Conservation (phyloP, 768 basidiomycete genomes). For the Favolaschia claudopus region DNA sequence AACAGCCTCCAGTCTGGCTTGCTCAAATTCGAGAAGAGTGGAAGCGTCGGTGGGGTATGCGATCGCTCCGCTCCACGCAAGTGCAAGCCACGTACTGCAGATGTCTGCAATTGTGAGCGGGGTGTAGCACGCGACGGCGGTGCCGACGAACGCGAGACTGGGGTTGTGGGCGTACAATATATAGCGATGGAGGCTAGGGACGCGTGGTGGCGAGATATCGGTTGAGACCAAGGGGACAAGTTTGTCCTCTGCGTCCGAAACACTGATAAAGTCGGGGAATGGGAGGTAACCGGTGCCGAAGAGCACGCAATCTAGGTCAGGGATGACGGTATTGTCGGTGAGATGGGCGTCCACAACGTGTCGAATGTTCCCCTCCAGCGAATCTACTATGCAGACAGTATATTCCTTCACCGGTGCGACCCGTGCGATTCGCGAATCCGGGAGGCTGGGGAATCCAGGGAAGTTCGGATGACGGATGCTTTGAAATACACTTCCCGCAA, state of each 20-base stretch:
- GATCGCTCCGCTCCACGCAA: slow-evolving; percentile 33
- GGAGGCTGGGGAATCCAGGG: slow-evolving; percentile 38
- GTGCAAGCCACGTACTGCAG: slow-evolving; percentile 42
- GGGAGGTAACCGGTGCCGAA: slow-evolving; percentile 44
- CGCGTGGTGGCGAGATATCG: slow-evolving; percentile 18
- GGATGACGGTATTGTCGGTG: slow-evolving; percentile 29
- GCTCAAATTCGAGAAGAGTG: slow-evolving; percentile 34
- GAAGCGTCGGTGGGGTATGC: slow-evolving; percentile 22
- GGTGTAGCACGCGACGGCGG: slow-evolving; percentile 35
- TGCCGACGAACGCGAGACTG: slow-evolving; percentile 40
- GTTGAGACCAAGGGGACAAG: slow-evolving; percentile 30
- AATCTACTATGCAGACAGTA: background rate
- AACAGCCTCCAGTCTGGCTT: slow-evolving; percentile 28
- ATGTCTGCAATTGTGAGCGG: slow-evolving; percentile 43
- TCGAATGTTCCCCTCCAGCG: background rate
- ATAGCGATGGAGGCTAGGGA: slow-evolving; percentile 40
- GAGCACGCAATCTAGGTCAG: slow-evolving; percentile 36
- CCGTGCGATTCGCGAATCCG: slow-evolving; percentile 36
- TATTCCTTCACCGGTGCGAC: slow-evolving; percentile 37
- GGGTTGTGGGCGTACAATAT: slow-evolving; percentile 38
- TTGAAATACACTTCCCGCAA: slow-evolving; percentile 32
- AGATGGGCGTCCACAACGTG: slow-evolving; percentile 28
- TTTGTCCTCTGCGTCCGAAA: slow-evolving; percentile 6
- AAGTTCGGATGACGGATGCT: slow-evolving; percentile 38
- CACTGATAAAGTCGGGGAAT: slow-evolving; percentile 33